A percentile compares a stretch with the other conserved stretches of the same genome.
Evolutionary conservation across 1,139 yeast species (phyloP).

Genomic region (Candida dubliniensis): DNA sequence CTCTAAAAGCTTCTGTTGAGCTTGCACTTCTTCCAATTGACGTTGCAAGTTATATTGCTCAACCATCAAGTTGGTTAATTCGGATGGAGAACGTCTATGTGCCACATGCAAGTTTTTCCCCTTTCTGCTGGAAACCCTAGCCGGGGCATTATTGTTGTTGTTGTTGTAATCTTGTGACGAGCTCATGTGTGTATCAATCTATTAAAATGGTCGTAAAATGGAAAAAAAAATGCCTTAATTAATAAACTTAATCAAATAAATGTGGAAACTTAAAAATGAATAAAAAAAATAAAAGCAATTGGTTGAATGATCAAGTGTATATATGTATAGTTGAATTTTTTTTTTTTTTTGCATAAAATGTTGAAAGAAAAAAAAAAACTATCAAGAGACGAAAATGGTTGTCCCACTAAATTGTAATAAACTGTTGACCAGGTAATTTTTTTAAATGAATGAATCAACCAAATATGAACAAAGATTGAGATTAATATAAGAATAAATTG

Average conservation of each 20-base stretch:
- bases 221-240: too few relatives aligned
- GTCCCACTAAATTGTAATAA: too few relatives aligned
- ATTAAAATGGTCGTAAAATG: neutral
- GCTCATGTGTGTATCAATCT: neutral
- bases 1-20: conserved; percentile 84
- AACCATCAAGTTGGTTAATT: conserved; percentile 90
- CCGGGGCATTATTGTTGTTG: conserved; percentile 17
- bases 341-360: neutral
- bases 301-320: neutral
- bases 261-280: too few relatives aligned
- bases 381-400: neutral
- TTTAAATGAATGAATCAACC: too few relatives aligned
- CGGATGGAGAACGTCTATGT: conserved; percentile 91
- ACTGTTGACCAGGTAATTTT: too few relatives aligned
- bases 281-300: neutral
- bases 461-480: too few relatives aligned
- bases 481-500: too few relatives aligned
- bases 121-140: conserved; percentile 21
- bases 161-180: conserved; percentile 10
- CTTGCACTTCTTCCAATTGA: conserved; percentile 87
- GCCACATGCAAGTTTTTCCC: conserved; percentile 73
- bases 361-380: neutral
- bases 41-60: conserved; percentile 92
- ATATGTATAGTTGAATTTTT: too few relatives aligned
- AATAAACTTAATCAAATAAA: too few relatives aligned